Evolutionary conservation across 1,284 basidiomycete genomes (phyloP).

Genomic region (Ceratobasidium sp.): DNA sequence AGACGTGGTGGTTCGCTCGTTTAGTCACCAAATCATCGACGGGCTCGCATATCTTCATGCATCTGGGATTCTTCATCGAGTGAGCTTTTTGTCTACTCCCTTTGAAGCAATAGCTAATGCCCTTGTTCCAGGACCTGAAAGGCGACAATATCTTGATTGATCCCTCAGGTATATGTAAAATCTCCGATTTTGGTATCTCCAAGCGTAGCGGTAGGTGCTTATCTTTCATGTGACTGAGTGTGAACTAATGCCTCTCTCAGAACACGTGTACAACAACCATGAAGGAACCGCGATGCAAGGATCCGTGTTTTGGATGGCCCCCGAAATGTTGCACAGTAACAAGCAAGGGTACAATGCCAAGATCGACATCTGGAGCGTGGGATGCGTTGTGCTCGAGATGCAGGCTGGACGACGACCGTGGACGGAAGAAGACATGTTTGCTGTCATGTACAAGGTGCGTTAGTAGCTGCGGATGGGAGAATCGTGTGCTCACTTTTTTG

Average conservation of each 20-base stretch:
- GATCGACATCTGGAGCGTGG: slow-evolving; percentile 98
- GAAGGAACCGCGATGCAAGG: slow-evolving; percentile 93
- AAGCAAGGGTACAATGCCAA: slow-evolving; percentile 90
- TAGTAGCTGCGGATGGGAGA: background rate
- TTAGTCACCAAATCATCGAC: slow-evolving; percentile 90
- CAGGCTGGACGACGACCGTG: slow-evolving; percentile 95
- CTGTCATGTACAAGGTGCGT: slow-evolving; percentile 92
- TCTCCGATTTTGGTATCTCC: slow-evolving; percentile 97
- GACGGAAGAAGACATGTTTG: slow-evolving; percentile 87
- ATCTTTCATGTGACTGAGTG: slow-evolving; percentile 2
- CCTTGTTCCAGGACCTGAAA: slow-evolving; percentile 81
- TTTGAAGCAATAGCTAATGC: slow-evolving; percentile 12
- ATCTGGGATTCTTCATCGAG: slow-evolving; percentile 91
- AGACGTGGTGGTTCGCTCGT: slow-evolving; percentile 91
- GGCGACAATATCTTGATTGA: slow-evolving; percentile 99
- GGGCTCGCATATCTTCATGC: slow-evolving; percentile 95
- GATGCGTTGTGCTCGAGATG: slow-evolving; percentile 98
- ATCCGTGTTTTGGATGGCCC: slow-evolving; percentile 99
- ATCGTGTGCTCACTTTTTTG: background rate
- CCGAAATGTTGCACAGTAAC: slow-evolving; percentile 89
- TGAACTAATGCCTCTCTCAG: slow-evolving; percentile 51
- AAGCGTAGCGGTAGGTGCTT: slow-evolving; percentile 69
- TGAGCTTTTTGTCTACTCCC: slow-evolving; percentile 53
- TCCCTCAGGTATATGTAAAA: slow-evolving; percentile 93
- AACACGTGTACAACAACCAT: slow-evolving; percentile 84